These are phyloP conservation scores for Prunus davidiana DNA, from an alignment of 306 rosid genomes.

Conservation along the genomic window DNA sequence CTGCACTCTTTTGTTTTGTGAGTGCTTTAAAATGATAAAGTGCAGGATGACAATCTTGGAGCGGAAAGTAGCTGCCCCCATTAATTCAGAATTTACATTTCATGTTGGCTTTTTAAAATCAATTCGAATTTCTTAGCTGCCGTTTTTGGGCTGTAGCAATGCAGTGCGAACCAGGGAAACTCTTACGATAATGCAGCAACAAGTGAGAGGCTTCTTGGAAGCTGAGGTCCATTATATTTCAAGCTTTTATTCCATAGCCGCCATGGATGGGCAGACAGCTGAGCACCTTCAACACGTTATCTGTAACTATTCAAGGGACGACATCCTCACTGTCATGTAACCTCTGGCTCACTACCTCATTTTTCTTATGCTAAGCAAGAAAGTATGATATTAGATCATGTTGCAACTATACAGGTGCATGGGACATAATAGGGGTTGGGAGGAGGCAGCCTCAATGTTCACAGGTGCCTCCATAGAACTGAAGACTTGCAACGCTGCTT, in stretches of 20 bases:
- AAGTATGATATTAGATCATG: conserved; percentile 12
- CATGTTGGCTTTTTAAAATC: background rate
- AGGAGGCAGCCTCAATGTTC: conserved; percentile 96
- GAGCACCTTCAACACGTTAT: conserved; percentile 83
- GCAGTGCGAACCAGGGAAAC: conserved; percentile 84
- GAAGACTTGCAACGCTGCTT: conserved; percentile 89
- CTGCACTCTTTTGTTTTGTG: background rate
- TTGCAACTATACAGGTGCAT: conserved; percentile 69
- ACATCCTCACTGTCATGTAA: conserved; percentile 79
- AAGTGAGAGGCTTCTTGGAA: conserved; percentile 58
- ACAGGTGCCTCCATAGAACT: conserved; percentile 81
- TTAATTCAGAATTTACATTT: conserved; percentile 9
- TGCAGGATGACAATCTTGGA: background rate
- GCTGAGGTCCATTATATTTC: conserved; percentile 85
- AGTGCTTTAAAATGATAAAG: background rate
- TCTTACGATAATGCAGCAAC: conserved; percentile 79
- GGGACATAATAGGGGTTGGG: conserved; percentile 99
- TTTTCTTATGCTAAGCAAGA: background rate
- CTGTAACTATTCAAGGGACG: conserved; percentile 71
- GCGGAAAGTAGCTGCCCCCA: background rate
- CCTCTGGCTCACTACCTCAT: conserved; percentile 24
- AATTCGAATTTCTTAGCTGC: conserved; percentile 15
- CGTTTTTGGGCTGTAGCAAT: conserved; percentile 49
- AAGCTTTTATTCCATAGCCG: conserved; percentile 95
- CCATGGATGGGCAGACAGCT: conserved; percentile 99